Base-by-base conservation (phyloP, 163 green algal genomes). In the Scenedesmus sp. region DNA sequence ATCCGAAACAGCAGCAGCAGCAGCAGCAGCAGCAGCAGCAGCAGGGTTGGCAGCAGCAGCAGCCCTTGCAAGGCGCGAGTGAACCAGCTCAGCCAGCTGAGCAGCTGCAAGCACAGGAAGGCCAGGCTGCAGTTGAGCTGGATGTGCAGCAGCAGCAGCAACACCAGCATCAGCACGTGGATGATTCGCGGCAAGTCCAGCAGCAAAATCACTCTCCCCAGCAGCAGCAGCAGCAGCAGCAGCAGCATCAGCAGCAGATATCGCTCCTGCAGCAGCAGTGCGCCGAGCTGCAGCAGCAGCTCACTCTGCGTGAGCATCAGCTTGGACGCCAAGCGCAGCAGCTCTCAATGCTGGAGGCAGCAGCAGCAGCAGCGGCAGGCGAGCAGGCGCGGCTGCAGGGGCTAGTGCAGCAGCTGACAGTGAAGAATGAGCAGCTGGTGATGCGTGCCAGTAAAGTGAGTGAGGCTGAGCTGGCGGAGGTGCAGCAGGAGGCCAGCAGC, bases 381-480 rank as follows among this genome's bases (percentile, higher is more conserved):
- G 52, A 46, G 3, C 16, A 34, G 55, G 56, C 9, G 0, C 23
- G 87, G 70, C 16, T 90, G 55, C 67, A 90, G 83, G 70, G 23
- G 1, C 74, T 93, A 56, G 66, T 89, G 2, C 64, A 4, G 55
- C 56, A 57, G 54, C 92, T 96, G 34, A 93, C 96, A 73, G 91
- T 89, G 4, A 93, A 91, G 46, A 98, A 98, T 88, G 96, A 98
- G 93, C 91, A 97, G 95, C 95, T 98, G 88, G 96, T 91, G 56
- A 86, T 97, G 56, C 91, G 92, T 55, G 84, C 89, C 8, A 88
- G 92, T 2, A 91, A 93, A 34, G 92, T 93, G 2, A 92, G 83
- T 66, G 81, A 93, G 84, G 23, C 74, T 15, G 88, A 93, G 34
- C 23, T 92, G 87, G 66, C 88, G n/a, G 87, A 77, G 70, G 23